Conservation (phyloP, 1,284 basidiomycete genomes). For the Apiotrichum gracile region DNA sequence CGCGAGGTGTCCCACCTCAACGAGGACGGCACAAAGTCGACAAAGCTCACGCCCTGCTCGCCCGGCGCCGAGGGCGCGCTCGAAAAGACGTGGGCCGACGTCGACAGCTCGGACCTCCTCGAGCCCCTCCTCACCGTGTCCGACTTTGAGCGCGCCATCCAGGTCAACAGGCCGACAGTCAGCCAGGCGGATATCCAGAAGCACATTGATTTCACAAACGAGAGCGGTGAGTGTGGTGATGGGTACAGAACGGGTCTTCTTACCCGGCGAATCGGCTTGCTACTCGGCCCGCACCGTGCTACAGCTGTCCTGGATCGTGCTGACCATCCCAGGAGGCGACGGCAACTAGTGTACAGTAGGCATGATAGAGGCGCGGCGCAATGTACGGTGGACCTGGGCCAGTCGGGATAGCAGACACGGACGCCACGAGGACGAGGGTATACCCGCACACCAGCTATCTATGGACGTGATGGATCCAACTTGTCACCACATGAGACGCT, state of each 20-base stretch:
- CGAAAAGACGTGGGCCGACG: slow-evolving; percentile 90
- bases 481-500: too few relatives aligned
- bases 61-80: slow-evolving; percentile 80
- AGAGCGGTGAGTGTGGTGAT: slow-evolving; percentile 49
- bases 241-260: too few relatives aligned
- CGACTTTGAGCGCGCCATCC: slow-evolving; percentile 83
- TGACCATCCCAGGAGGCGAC: slow-evolving; percentile 1
- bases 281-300: too few relatives aligned
- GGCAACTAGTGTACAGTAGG: not conserved
- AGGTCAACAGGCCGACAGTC: slow-evolving; percentile 81
- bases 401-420: too few relatives aligned
- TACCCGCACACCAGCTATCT: too few relatives aligned
- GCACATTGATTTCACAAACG: slow-evolving; percentile 88
- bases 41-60: slow-evolving; percentile 82
- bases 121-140: slow-evolving; percentile 72
- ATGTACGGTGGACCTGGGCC: too few relatives aligned
- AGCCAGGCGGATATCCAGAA: slow-evolving; percentile 80
- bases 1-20: slow-evolving; percentile 53
- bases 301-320: not conserved
- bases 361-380: too few relatives aligned
- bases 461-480: too few relatives aligned
- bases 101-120: slow-evolving; percentile 80
- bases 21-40: slow-evolving; percentile 50
- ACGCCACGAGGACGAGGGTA: too few relatives aligned
- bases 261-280: too few relatives aligned